Evolutionary conservation across 345 rosid genomes (phyloP), one percentile per base, ranked within the genome.

Genomic region (Eucalyptus cloeziana): DNA sequence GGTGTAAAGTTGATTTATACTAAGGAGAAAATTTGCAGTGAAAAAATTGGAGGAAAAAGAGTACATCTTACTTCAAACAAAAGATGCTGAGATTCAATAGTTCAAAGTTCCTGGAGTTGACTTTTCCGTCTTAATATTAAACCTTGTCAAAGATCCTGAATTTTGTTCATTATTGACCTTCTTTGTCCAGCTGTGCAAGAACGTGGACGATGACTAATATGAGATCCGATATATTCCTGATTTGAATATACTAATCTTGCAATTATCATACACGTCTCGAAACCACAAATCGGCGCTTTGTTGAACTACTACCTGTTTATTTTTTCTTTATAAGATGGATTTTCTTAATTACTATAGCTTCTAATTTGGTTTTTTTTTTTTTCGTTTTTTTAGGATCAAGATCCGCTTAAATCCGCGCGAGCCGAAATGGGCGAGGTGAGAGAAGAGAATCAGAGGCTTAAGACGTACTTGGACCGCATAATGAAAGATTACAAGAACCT

Each of bases 381-480:
- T 76, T 6, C 16, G 3, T 40, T 21, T 40, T 40, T 40, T 76
- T 22, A 76, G 85, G 47, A 76, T 21, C 85, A 40, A 40, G 93
- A 89, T 83, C 89, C 87, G 91, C 93, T 96, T 89, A 97, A 94
- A 86, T 92, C 94, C 30, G 91, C 95, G 21, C 93, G 94, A 92
- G 94, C 94, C 8, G 95, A 96, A 92, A 94, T 96, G 95, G 96
- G 93, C 17, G 97, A 93, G 86, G 97, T 93, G 56, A 94, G 91
- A 90, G 96, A 96, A 91, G 99, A 96, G 92, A 97, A 97, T 52
- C 90, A 94, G 89, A 96, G 95, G 89, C 94, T 97, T 47, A 97
- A 95, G 91, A 89, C 90, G 90, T 60, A 92, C 80, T 90, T 97
- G 87, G 90, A 93, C 83, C 92, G 91, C 50, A 90, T 94, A 81